Percentiles rank a stretch among this genome's conserved stretches.
Evolutionary conservation across 306 rosid genomes (phyloP).

Genomic region (Canavalia gladiata): DNA sequence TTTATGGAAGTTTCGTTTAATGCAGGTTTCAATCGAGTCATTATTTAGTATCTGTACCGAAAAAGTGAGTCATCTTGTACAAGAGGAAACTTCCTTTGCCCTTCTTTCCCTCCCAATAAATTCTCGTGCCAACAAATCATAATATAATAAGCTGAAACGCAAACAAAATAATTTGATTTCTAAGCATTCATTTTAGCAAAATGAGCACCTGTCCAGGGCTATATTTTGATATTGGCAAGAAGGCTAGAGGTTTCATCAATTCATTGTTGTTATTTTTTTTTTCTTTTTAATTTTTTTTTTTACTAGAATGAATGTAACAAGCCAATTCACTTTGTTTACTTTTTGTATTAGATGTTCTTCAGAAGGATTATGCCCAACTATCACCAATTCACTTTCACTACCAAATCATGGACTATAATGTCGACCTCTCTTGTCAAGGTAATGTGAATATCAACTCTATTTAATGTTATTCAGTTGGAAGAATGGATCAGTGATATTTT

Average conservation of each 20-base stretch:
- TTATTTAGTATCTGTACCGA: slow-evolving; percentile 2
- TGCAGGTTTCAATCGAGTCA: slow-evolving; percentile 25
- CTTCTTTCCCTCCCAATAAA: slow-evolving; percentile 52
- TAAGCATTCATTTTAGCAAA: slow-evolving; percentile 35
- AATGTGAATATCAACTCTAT: slow-evolving; percentile 40
- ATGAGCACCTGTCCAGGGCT: slow-evolving; percentile 63
- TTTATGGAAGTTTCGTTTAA: slow-evolving; percentile 63
- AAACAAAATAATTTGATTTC: slow-evolving; percentile 38
- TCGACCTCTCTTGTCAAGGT: slow-evolving; percentile 70
- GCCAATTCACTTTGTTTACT: slow-evolving; percentile 18
- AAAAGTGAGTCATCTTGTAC: slow-evolving; percentile 46
- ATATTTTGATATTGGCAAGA: slow-evolving; percentile 68
- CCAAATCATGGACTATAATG: slow-evolving; percentile 63
- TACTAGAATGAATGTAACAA: slow-evolving; percentile 40
- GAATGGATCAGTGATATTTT: slow-evolving; percentile 16
- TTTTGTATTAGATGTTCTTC: slow-evolving; percentile 65
- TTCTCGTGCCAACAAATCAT: slow-evolving; percentile 51
- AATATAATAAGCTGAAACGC: slow-evolving; percentile 42
- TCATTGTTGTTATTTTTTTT: neutral
- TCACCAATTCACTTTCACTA: slow-evolving; percentile 59
- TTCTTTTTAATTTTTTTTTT: slow-evolving; percentile 6
- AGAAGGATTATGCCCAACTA: slow-evolving; percentile 59
- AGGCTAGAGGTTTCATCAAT: slow-evolving; percentile 68
- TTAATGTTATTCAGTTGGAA: slow-evolving; percentile 2
- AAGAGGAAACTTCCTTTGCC: slow-evolving; percentile 68